phyloP scores from a whole-genome alignment of 495 filamentous ascomycete genomes.

The Aspergillus taichungensis region DNA sequence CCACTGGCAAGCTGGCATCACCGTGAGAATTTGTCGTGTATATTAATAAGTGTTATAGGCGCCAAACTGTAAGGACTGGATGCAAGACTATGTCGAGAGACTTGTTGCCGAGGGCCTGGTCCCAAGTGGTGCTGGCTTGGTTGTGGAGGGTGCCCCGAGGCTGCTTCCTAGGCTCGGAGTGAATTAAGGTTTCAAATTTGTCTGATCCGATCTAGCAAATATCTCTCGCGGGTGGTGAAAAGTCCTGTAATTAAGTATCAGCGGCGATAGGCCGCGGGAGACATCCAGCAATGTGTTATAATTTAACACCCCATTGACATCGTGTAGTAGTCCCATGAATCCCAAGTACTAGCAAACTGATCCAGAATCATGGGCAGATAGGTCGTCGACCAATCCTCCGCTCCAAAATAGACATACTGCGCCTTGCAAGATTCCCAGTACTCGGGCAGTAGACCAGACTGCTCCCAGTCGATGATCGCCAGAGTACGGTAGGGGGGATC shows the following conservation, averaged over 20 bases:
- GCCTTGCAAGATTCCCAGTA: conserved; percentile 44
- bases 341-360: conserved; percentile 18
- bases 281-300: not conserved
- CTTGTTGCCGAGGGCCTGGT: conserved; percentile 7
- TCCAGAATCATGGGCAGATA: conserved; percentile 21
- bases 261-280: not conserved
- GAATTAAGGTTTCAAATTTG: too few relatives aligned
- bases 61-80: conserved; percentile 8
- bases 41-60: conserved; percentile 5
- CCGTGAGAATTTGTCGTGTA: too few relatives aligned
- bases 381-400: conserved; percentile 17
- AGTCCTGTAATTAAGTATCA: not conserved
- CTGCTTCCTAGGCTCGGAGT: too few relatives aligned
- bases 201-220: not conserved
- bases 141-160: not conserved
- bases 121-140: not conserved
- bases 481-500: conserved; percentile 21
- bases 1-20: conserved; percentile 2
- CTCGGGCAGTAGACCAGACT: conserved; percentile 39
- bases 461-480: conserved; percentile 39
- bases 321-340: conserved; percentile 25
- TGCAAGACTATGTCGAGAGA: conserved; percentile 4
- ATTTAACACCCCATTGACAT: conserved; percentile 17
- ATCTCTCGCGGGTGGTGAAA: not conserved
- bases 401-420: conserved; percentile 14